A percentile compares a stretch with the other conserved stretches of the same genome.
Evolutionary conservation across 2,329 filamentous ascomycete genomes (phyloP).

Genomic region (Hirsutella minnesotensis): DNA sequence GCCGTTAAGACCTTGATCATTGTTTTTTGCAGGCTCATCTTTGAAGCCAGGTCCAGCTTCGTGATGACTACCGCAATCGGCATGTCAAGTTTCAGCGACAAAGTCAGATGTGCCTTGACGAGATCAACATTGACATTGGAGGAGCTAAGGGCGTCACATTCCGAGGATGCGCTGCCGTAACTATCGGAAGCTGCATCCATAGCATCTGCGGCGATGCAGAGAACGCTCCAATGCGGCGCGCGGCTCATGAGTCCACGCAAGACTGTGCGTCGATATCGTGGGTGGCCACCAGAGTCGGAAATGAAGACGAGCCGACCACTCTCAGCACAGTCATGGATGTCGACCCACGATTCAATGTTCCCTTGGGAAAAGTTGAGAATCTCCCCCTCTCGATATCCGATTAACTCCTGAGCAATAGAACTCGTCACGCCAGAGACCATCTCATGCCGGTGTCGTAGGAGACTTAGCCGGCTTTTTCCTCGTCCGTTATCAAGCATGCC

Average conservation of each 20-base stretch:
- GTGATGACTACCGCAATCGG: slow-evolving; percentile 78
- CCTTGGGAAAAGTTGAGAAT: slow-evolving; percentile 78
- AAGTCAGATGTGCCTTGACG: slow-evolving; percentile 66
- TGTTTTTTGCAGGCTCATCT: slow-evolving; percentile 54
- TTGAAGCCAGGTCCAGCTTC: slow-evolving; percentile 79
- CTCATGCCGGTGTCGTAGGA: slow-evolving; percentile 89
- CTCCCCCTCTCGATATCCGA: slow-evolving; percentile 58
- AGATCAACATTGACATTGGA: slow-evolving; percentile 52
- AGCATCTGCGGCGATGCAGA: slow-evolving; percentile 78
- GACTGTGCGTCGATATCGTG: slow-evolving; percentile 79
- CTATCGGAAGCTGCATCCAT: slow-evolving; percentile 28
- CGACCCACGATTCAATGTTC: slow-evolving; percentile 86
- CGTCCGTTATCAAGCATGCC: slow-evolving; percentile 84
- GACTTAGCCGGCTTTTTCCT: slow-evolving; percentile 76
- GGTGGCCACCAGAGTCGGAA: slow-evolving; percentile 84
- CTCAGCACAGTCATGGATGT: slow-evolving; percentile 73
- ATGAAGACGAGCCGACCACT: slow-evolving; percentile 72
- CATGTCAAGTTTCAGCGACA: slow-evolving; percentile 70
- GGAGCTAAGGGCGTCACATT: slow-evolving; percentile 38
- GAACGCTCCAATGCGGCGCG: slow-evolving; percentile 85
- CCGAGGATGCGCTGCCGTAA: slow-evolving; percentile 31
- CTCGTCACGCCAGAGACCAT: slow-evolving; percentile 86
- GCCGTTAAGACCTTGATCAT: slow-evolving; percentile 63
- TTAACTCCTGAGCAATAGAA: slow-evolving; percentile 84
- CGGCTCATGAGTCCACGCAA: slow-evolving; percentile 86